Evolutionary conservation across 192 early-diverging fungal species (phyloP).

Genomic region (Paraglomus brasilianum): DNA sequence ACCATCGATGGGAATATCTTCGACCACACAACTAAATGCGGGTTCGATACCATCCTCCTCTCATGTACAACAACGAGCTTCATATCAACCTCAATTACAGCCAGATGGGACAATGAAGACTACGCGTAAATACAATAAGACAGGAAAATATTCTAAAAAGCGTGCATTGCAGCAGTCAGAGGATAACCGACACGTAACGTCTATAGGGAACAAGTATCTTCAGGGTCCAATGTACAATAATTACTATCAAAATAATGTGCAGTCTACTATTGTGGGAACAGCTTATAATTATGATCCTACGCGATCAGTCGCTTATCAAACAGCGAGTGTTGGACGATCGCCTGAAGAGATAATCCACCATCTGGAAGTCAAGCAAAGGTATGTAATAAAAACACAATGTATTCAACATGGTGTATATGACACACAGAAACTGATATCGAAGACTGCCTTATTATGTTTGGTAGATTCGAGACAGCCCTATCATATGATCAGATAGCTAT

Average conservation of each 20-base stretch:
- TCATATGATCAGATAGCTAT: constrained; percentile 32
- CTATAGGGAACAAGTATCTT: too few relatives aligned
- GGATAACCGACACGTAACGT: background rate
- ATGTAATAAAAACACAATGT: background rate
- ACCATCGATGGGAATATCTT: too few relatives aligned
- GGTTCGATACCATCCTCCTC: too few relatives aligned
- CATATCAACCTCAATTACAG: too few relatives aligned
- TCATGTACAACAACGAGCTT: too few relatives aligned
- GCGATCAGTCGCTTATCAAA: too few relatives aligned
- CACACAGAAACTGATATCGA: background rate
- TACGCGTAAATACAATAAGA: constrained; percentile 56
- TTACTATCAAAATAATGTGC: background rate
- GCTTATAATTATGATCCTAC: too few relatives aligned
- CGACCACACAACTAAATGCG: too few relatives aligned
- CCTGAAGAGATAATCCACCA: constrained; percentile 7
- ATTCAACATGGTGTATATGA: background rate
- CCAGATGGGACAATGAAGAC: constrained; percentile 40
- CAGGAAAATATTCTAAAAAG: constrained; percentile 63
- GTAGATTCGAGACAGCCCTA: constrained; percentile 25
- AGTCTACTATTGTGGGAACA: too few relatives aligned
- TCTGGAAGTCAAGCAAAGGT: constrained; percentile 19
- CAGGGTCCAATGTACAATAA: background rate
- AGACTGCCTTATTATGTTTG: background rate
- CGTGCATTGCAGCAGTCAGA: constrained; percentile 36
- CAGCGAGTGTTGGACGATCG: background rate